Evolutionary conservation across 2,329 filamentous ascomycete species (phyloP).

Genomic region (Aspergillus unguis): DNA sequence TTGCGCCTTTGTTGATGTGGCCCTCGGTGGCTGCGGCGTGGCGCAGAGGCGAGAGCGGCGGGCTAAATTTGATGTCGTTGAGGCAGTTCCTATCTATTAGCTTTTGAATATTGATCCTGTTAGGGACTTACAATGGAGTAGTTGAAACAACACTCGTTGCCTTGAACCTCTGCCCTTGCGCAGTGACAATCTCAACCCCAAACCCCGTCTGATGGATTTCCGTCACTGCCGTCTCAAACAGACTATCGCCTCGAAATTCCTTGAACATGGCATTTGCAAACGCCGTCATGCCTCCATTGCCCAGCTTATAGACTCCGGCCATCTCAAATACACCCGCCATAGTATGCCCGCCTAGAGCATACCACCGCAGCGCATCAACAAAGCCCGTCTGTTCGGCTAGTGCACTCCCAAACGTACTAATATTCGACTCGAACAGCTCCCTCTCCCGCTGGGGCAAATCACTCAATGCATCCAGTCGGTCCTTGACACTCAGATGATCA

Average conservation of each 20-base stretch:
- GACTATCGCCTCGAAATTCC: constrained; percentile 11
- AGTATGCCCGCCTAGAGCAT: constrained; percentile 26
- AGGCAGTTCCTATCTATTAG: constrained; percentile 9
- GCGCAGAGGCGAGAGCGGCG: constrained; percentile 23
- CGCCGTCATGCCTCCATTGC: constrained; percentile 23
- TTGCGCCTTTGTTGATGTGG: constrained; percentile 29
- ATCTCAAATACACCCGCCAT: constrained; percentile 21
- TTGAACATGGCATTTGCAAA: constrained; percentile 14
- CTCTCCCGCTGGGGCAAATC: constrained; percentile 19
- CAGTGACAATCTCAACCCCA: background rate
- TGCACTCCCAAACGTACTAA: constrained; percentile 17
- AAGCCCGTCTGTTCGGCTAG: constrained; percentile 23
- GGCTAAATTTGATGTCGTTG: constrained; percentile 23
- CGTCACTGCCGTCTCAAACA: background rate
- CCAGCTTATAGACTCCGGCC: constrained; percentile 25
- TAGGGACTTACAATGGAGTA: background rate
- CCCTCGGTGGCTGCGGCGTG: constrained; percentile 23
- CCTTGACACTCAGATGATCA: constrained; percentile 26
- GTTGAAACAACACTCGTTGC: background rate
- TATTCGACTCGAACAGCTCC: constrained; percentile 21
- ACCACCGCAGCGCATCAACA: constrained; percentile 29
- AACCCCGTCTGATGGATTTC: background rate
- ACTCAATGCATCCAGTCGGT: constrained; percentile 28
- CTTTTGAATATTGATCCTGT: background rate
- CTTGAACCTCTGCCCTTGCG: background rate